phyloP scores from a whole-genome alignment of 345 rosid genomes.

The Microthlaspi erraticum region DNA sequence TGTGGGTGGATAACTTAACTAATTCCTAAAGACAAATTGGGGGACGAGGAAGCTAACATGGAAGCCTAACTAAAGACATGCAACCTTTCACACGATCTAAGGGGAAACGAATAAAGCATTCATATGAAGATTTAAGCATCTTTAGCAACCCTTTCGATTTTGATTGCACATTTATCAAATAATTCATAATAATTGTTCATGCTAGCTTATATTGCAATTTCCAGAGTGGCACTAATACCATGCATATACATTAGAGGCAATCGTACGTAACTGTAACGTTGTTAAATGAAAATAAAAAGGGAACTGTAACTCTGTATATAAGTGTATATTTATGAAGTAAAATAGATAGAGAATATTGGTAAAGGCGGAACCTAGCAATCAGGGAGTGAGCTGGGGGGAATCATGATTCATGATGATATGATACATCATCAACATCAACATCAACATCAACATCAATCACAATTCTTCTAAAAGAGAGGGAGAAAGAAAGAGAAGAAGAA shows the following conservation, averaged over 20 bases:
- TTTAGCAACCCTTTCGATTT: conserved; percentile 16
- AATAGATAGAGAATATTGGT: background rate
- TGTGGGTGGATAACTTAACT: background rate
- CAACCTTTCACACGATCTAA: conserved; percentile 41
- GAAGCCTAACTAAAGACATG: conserved; percentile 33
- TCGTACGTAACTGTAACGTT: background rate
- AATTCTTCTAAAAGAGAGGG: conserved; percentile 33
- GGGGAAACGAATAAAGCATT: conserved; percentile 27
- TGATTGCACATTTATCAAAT: conserved; percentile 14
- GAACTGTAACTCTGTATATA: background rate
- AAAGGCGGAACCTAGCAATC: conserved; percentile 7
- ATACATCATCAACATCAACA: background rate
- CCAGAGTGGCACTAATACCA: background rate
- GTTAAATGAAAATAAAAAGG: background rate
- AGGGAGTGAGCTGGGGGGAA: conserved; percentile 6
- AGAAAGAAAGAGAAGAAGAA: conserved; percentile 35
- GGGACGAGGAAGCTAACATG: conserved; percentile 31
- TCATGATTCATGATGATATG: conserved; percentile 7
- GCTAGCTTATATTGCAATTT: no score
- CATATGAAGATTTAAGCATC: conserved; percentile 5
- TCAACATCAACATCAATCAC: conserved; percentile 36
- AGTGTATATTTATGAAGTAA: background rate
- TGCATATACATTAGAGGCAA: background rate
- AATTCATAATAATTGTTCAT: background rate
- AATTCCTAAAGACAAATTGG: background rate